These are phyloP conservation scores for Pseudogymnoascus sp. DNA, from an alignment of 2,329 filamentous ascomycete species.

Conservation along the genomic window DNA sequence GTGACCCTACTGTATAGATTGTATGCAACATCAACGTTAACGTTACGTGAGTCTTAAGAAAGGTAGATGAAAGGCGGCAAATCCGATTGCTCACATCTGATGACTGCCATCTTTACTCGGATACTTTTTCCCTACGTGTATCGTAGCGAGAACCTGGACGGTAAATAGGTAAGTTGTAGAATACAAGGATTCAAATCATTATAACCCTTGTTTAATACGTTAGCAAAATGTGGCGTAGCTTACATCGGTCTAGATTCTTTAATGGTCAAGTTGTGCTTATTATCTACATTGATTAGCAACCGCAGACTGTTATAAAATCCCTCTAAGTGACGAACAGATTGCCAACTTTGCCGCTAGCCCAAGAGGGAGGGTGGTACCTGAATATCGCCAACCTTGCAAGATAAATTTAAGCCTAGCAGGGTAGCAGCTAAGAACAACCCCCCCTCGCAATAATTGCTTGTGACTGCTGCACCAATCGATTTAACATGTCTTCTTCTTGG, in stretches of 20 bases:
- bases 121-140: not conserved
- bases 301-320: not conserved
- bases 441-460: not conserved
- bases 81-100: not conserved
- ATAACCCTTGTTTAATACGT: not conserved
- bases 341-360: not conserved
- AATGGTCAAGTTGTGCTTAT: not conserved
- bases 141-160: not conserved
- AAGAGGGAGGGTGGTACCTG: not conserved
- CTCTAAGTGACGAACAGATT: not conserved
- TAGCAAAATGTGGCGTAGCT: not conserved
- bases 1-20: not conserved
- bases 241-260: not conserved
- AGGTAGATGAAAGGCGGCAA: not conserved
- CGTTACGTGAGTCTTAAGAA: not conserved
- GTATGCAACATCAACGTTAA: not conserved
- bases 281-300: not conserved
- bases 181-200: not conserved
- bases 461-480: not conserved
- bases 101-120: not conserved
- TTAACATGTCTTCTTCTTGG: not conserved
- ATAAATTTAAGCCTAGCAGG: not conserved
- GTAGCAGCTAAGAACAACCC: too few relatives aligned
- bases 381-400: not conserved
- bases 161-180: not conserved